phyloP scores from a whole-genome alignment of 257 asterid species.

The Ocimum tenuiflorum region DNA sequence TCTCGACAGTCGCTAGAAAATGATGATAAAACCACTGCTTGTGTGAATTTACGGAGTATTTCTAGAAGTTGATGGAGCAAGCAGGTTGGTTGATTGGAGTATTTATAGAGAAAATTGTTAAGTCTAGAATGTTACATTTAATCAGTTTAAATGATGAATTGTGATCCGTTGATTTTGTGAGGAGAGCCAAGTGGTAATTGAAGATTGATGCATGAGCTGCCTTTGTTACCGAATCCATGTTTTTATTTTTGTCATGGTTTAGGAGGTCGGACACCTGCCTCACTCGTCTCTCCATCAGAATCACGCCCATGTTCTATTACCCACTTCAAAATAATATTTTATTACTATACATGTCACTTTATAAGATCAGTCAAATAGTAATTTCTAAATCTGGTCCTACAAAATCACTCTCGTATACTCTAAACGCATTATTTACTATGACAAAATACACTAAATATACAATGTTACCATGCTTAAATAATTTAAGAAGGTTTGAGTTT shows the following conservation, averaged over 20 bases:
- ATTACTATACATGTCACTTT: too few relatives aligned
- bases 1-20: neutral
- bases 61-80: constrained; percentile 17
- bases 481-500: too few relatives aligned
- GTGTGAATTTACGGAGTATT: constrained; percentile 11
- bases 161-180: constrained; percentile 1
- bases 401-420: too few relatives aligned
- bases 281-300: too few relatives aligned
- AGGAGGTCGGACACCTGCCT: neutral
- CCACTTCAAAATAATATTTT: too few relatives aligned
- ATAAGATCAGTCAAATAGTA: too few relatives aligned
- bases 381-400: too few relatives aligned
- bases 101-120: constrained; percentile 22
- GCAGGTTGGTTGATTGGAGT: neutral
- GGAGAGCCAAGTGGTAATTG: neutral
- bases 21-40: neutral
- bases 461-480: too few relatives aligned
- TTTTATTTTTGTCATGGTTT: neutral
- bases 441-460: too few relatives aligned
- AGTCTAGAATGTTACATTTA: too few relatives aligned
- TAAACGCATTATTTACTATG: too few relatives aligned
- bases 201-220: neutral
- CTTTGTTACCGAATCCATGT: neutral
- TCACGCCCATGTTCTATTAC: too few relatives aligned
- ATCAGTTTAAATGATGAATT: neutral